phyloP scores from a whole-genome alignment of 1,284 basidiomycete species.

The Sporisorium iseilematis-ciliati region DNA sequence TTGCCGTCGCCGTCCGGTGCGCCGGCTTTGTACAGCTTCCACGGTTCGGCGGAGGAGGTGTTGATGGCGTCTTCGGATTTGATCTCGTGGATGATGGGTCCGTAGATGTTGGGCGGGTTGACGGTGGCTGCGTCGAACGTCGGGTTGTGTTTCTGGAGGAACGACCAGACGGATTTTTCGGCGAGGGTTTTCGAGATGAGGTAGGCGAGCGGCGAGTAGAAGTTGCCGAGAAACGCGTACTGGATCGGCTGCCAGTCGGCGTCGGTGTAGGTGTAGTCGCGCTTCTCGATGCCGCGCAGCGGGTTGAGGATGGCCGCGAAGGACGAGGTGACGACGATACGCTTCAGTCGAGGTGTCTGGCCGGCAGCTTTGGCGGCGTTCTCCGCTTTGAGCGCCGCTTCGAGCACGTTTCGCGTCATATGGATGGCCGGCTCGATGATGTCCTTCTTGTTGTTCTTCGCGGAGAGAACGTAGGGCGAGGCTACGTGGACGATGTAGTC shows the following conservation, averaged over 20 bases:
- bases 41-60: slow-evolving; percentile 32
- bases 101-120: slow-evolving; percentile 58
- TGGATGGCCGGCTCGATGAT: slow-evolving; percentile 47
- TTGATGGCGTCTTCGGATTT: slow-evolving; percentile 43
- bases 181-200: slow-evolving; percentile 69
- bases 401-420: slow-evolving; percentile 50
- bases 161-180: slow-evolving; percentile 69
- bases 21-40: slow-evolving; percentile 48
- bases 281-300: slow-evolving; percentile 41
- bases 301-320: slow-evolving; percentile 48
- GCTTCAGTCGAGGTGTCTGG: slow-evolving; percentile 24
- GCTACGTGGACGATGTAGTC: slow-evolving; percentile 52
- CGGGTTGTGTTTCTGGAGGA: slow-evolving; percentile 63
- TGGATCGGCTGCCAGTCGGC: slow-evolving; percentile 48
- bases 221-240: slow-evolving; percentile 29
- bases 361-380: slow-evolving; percentile 27
- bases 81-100: slow-evolving; percentile 52
- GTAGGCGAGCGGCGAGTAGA: slow-evolving; percentile 61
- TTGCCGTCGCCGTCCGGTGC: slow-evolving; percentile 39
- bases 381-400: slow-evolving; percentile 42
- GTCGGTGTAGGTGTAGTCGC: slow-evolving; percentile 48
- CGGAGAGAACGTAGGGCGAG: slow-evolving; percentile 39
- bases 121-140: slow-evolving; percentile 49
- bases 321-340: slow-evolving; percentile 50
- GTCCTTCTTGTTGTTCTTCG: slow-evolving; percentile 38